Evolutionary conservation across 495 filamentous ascomycete species (phyloP).

Genomic region (Neurospora discreta): DNA sequence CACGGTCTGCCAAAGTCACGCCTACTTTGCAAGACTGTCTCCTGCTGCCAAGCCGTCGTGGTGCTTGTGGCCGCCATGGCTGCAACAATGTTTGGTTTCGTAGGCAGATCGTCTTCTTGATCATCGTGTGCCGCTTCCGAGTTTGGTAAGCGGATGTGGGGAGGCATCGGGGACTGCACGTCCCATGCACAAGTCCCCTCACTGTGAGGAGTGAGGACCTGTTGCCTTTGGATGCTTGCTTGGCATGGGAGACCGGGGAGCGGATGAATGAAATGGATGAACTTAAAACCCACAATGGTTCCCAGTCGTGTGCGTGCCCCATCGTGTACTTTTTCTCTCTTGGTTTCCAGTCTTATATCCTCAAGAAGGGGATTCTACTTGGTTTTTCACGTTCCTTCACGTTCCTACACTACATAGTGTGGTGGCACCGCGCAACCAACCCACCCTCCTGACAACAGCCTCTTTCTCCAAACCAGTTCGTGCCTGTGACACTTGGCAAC

Average conservation of each 20-base stretch:
- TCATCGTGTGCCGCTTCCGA: background rate
- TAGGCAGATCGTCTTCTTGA: background rate
- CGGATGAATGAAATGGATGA: background rate
- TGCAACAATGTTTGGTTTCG: background rate
- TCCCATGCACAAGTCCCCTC: background rate
- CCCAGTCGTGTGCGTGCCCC: background rate
- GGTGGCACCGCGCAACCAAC: background rate
- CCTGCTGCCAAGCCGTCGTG: background rate
- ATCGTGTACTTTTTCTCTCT: background rate
- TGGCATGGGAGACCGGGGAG: background rate
- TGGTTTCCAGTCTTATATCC: background rate
- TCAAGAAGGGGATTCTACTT: background rate
- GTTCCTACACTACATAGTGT: background rate
- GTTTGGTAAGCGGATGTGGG: background rate
- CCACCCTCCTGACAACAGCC: background rate
- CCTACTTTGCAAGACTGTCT: background rate
- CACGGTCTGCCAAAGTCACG: background rate
- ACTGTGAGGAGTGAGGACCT: background rate
- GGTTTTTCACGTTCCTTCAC: background rate
- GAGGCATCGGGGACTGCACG: background rate
- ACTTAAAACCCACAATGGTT: background rate
- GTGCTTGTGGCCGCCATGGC: background rate
- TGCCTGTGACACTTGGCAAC: background rate
- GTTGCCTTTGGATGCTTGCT: background rate
- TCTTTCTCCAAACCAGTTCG: background rate